Percentiles rank a stretch among this genome's conserved stretches.
Conservation (phyloP, 805 yeast genomes). For the Candida pseudofarinosa region DNA sequence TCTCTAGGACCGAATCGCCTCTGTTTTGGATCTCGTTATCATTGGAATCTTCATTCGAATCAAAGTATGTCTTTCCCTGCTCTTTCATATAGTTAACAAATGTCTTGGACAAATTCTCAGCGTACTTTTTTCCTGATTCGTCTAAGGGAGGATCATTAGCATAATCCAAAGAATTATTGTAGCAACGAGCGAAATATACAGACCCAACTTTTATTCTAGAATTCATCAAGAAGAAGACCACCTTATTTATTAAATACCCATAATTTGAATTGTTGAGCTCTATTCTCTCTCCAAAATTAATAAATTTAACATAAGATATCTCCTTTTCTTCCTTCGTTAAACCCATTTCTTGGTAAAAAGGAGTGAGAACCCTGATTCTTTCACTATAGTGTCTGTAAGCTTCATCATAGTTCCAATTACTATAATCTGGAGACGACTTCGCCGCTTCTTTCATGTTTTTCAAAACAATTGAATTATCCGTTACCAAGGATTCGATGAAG, state of each 20-base stretch:
- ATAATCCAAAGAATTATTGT: slow-evolving; percentile 51
- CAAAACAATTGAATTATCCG: slow-evolving; percentile 62
- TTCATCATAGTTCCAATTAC: slow-evolving; percentile 64
- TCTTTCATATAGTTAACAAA: slow-evolving; percentile 37
- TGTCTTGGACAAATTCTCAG: slow-evolving; percentile 58
- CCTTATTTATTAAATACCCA: slow-evolving; percentile 87
- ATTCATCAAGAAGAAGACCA: slow-evolving; percentile 89
- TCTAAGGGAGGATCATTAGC: slow-evolving; percentile 80
- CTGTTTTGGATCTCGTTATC: slow-evolving; percentile 1
- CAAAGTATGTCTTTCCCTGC: slow-evolving; percentile 31
- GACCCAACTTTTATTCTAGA: slow-evolving; percentile 82
- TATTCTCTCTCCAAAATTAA: slow-evolving; percentile 84
- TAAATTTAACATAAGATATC: slow-evolving; percentile 75
- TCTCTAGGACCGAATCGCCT: slow-evolving; percentile 29
- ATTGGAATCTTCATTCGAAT: slow-evolving; percentile 5
- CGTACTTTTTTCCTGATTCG: slow-evolving; percentile 65
- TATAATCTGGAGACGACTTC: slow-evolving; percentile 81
- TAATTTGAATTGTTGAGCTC: slow-evolving; percentile 76
- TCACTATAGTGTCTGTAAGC: slow-evolving; percentile 77
- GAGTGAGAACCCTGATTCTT: slow-evolving; percentile 64
- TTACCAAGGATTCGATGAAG: slow-evolving; percentile 84
- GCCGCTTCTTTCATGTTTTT: slow-evolving; percentile 79
- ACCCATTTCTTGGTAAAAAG: slow-evolving; percentile 69
- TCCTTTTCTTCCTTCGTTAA: slow-evolving; percentile 38
- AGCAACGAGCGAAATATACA: slow-evolving; percentile 88